These are phyloP conservation scores for Chlorella sorokiniana DNA, from an alignment of 139 green algal genomes.

Conservation along the genomic window DNA sequence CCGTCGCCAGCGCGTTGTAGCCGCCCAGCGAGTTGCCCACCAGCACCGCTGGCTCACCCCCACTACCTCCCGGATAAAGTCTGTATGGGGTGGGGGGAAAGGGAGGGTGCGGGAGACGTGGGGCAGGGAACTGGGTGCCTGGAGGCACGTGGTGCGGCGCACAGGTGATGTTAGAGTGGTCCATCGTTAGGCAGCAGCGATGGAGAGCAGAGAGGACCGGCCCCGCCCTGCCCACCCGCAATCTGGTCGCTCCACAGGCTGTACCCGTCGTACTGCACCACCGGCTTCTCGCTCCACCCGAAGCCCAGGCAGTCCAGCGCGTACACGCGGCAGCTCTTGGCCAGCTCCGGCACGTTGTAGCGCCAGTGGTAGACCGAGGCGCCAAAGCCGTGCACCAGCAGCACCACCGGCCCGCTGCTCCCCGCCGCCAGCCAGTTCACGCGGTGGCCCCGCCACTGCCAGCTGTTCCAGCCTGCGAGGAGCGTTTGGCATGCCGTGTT, in stretches of 20 bases:
- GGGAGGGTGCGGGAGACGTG: background rate
- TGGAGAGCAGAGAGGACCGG: background rate
- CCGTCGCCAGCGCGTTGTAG: slow-evolving; percentile 66
- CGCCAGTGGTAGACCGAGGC: slow-evolving; percentile 54
- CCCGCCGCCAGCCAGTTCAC: slow-evolving; percentile 59
- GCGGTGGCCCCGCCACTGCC: slow-evolving; percentile 61
- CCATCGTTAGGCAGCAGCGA: background rate
- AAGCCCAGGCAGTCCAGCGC: slow-evolving; percentile 85
- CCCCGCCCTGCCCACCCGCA: background rate
- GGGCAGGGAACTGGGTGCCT: background rate
- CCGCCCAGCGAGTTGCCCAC: slow-evolving; percentile 77
- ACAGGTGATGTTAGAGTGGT: background rate
- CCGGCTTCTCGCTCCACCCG: slow-evolving; percentile 75
- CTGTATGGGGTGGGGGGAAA: slow-evolving; percentile 12
- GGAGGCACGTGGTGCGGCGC: background rate
- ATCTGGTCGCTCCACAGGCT: slow-evolving; percentile 45
- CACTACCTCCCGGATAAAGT: slow-evolving; percentile 69
- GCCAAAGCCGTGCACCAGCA: slow-evolving; percentile 81
- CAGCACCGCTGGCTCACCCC: slow-evolving; percentile 32
- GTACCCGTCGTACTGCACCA: slow-evolving; percentile 69
- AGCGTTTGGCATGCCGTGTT: slow-evolving; percentile 35
- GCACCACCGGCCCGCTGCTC: background rate
- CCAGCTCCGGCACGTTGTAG: slow-evolving; percentile 76
- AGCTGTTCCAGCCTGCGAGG: slow-evolving; percentile 66
- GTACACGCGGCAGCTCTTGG: slow-evolving; percentile 62